Base-by-base conservation (phyloP, 805 yeast species). In the Lipomyces yamanashiensis region DNA sequence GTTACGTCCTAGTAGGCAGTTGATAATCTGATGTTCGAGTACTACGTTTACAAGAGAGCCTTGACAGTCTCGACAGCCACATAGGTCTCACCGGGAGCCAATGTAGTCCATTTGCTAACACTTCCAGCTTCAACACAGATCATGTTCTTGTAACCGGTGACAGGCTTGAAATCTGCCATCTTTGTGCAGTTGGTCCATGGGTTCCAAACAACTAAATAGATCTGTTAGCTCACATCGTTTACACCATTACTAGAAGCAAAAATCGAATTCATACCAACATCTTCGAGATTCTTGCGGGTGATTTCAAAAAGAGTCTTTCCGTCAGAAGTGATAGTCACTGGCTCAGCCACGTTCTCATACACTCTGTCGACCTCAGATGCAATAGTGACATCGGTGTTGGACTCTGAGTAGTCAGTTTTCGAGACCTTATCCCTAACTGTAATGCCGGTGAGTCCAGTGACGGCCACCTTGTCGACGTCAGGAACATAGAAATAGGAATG, bases 81-180 rank as follows among this genome's bases (percentile, higher is more conserved):
- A 97, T 97, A 92, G 66, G 80, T 80, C 65, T 82, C 82, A 58
- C 95, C 93, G n/a, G 93, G 87, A 55, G 78, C 75, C 70, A 95
- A 80, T 28, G 75, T 77, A 28, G 84, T 79, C 73, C 89, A 88
- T 53, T 87, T 85, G 62, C 84, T 81, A 45, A 95, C 98, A 70
- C 87, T 82, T 49, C 99, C 99, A 1, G 97, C 96, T 77, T 95
- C 99, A 62, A 95, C 84, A 78, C 99, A 95, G 62, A 95, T 85
- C 98, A 95, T 93, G 52, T 87, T 80, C 69, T 85, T 82, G 79
- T 81, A 95, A 6, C 97, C 98, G 59, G 77, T 76, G 74, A 89
- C 90, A 56, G 98, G 99, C 71, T 81, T 83, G 72, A 93, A 95
- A 77, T 95, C 99, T 48, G 80, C 87, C 93, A 95, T 90, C 1